Base-by-base conservation (phyloP, 23 red algal genomes). In the Gracilaria vermiculophylla region DNA sequence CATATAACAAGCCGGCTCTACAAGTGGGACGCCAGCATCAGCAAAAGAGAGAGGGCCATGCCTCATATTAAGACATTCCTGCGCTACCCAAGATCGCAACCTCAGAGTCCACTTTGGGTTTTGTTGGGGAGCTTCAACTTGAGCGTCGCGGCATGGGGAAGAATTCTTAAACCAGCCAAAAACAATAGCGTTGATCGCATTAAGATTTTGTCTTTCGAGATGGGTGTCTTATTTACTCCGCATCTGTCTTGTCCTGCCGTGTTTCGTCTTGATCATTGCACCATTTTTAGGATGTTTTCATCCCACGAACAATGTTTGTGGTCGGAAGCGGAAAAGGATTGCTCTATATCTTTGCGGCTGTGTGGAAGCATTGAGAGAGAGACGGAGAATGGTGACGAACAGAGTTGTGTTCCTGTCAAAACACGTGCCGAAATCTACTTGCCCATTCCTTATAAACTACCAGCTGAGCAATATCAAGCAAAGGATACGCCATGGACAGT, bases 51-150 rank as follows among this genome's bases (percentile, higher is more conserved):
- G 37, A 41, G 64, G 12, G 53, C 81, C 15, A 93, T 97, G 82
- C 90, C 95, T 2, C 95, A 97, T 62, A 94, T 97, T 48, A 97
- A 97, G 47, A 94, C 90, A 74, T 90, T 85, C 57, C 28, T 89
- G 7, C 85, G 87, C 27, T 83, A 83, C 57, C 21, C 73, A 28
- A 16, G 23, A 31, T 55, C 77, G 13, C 72, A 27, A 1, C 67
- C 90, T 15, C 69, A 79, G 10, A 43, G 21, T 12, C 69, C 71
- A 53, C 37, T 57, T 21, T 93, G 90, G 90, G 57, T 95, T 34
- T 64, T 90, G 37, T 36, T 97, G 19, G 92, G 89, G 25, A 94
- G 81, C 27, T 91, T 92, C 42, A 97, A 97, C 65, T 73, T 97
- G 14, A 90, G 82, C 43, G 67, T 51, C 21, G 82, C 95, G 21